These are phyloP conservation scores for Craspedostauros australis DNA, from an alignment of 108 stramenopile species.

Conservation along the genomic window DNA sequence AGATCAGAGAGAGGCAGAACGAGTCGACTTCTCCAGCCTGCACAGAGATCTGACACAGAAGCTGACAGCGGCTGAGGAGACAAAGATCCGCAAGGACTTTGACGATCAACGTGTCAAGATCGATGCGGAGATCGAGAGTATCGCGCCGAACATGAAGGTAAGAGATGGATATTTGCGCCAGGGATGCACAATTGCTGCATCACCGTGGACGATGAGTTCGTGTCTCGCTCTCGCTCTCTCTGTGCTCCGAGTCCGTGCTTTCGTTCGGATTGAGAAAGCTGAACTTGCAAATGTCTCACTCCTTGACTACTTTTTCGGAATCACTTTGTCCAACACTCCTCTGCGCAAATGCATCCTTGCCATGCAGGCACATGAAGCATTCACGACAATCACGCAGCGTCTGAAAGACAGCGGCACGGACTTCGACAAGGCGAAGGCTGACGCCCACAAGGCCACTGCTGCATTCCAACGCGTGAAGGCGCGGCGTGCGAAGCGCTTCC, in stretches of 20 bases:
- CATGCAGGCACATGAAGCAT: conserved; percentile 75
- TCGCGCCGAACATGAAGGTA: conserved; percentile 96
- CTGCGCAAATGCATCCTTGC: neutral
- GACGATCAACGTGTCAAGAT: conserved; percentile 66
- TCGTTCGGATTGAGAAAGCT: too few species aligned
- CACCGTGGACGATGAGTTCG: too few species aligned
- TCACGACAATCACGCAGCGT: conserved; percentile 61
- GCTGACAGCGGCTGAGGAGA: conserved; percentile 59
- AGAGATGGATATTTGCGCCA: neutral
- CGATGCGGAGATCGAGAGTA: conserved; percentile 76
- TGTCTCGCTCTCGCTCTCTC: conserved; percentile 1
- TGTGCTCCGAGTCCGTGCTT: too few species aligned
- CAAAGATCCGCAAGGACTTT: conserved; percentile 70
- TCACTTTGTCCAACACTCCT: too few species aligned
- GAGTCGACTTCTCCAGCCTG: conserved; percentile 74
- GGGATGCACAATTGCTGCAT: neutral
- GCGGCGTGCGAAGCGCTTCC: conserved; percentile 73
- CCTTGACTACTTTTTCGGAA: too few species aligned
- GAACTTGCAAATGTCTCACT: too few species aligned
- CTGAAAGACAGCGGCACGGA: conserved; percentile 73
- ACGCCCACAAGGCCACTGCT: conserved; percentile 63
- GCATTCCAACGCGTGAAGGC: conserved; percentile 73
- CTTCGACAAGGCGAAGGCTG: conserved; percentile 69
- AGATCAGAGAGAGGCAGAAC: conserved; percentile 63
- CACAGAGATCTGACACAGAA: conserved; percentile 53